A percentile compares a stretch with the other conserved stretches of the same genome.
Evolutionary conservation across 2,329 filamentous ascomycete species (phyloP).

Genomic region (Paramyrothecium sp.): DNA sequence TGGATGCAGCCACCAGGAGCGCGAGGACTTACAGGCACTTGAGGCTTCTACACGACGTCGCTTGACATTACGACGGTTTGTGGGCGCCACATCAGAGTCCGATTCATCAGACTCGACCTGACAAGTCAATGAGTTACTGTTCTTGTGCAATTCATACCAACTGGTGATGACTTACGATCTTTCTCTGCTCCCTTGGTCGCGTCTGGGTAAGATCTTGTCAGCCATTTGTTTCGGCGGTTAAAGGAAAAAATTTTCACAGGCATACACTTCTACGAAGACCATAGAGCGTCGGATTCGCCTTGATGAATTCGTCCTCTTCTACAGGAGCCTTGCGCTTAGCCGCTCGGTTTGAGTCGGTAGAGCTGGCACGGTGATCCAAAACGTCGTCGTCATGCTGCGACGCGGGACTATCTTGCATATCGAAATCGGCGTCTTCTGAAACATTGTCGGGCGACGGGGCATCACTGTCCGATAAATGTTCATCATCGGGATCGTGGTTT

Average conservation of each 20-base stretch:
- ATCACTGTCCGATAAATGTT: slow-evolving; percentile 42
- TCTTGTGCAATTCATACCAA: neutral
- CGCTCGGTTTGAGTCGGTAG: slow-evolving; percentile 66
- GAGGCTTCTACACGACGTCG: slow-evolving; percentile 68
- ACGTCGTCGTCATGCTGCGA: slow-evolving; percentile 44
- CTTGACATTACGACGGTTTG: slow-evolving; percentile 60
- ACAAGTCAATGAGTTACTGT: neutral
- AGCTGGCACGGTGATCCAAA: slow-evolving; percentile 62
- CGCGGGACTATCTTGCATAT: slow-evolving; percentile 60
- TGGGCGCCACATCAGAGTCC: slow-evolving; percentile 67
- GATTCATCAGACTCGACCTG: slow-evolving; percentile 60
- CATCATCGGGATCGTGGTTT: slow-evolving; percentile 35
- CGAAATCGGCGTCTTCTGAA: slow-evolving; percentile 73
- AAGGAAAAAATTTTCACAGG: slow-evolving; percentile 21
- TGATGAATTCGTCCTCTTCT: slow-evolving; percentile 80
- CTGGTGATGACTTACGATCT: slow-evolving; percentile 44
- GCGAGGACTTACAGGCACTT: slow-evolving; percentile 53
- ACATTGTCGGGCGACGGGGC: slow-evolving; percentile 52
- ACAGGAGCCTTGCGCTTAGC: slow-evolving; percentile 70
- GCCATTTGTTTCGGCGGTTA: slow-evolving; percentile 24
- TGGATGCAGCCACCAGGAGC: slow-evolving; percentile 2
- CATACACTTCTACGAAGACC: slow-evolving; percentile 89
- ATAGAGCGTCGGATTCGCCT: slow-evolving; percentile 91
- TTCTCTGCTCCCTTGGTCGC: slow-evolving; percentile 56
- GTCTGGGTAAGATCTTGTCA: slow-evolving; percentile 36